phyloP scores from a whole-genome alignment of 176 grass and related monocot genomes.

The Stipa capillata region DNA sequence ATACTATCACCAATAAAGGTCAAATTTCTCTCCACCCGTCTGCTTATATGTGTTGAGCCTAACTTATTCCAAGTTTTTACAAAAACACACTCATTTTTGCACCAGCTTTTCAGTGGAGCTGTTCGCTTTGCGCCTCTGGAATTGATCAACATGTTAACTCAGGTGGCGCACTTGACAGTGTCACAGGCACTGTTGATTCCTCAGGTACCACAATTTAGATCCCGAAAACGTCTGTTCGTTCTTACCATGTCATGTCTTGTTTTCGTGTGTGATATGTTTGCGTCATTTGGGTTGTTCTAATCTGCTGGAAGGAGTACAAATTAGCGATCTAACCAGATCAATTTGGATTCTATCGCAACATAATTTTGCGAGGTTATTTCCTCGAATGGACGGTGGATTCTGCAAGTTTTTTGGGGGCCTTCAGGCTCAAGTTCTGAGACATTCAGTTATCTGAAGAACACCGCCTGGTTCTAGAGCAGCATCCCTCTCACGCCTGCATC shows the following conservation, averaged over 20 bases:
- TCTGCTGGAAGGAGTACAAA: too few relatives aligned
- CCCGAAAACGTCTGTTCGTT: neutral
- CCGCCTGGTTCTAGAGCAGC: neutral
- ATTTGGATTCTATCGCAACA: neutral
- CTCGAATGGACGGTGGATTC: neutral
- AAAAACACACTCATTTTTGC: too few relatives aligned
- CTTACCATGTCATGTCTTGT: neutral
- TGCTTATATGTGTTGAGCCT: neutral
- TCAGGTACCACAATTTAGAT: neutral
- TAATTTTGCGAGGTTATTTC: too few relatives aligned
- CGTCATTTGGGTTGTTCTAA: too few relatives aligned
- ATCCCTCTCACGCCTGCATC: neutral
- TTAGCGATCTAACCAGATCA: too few relatives aligned
- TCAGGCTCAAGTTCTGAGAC: neutral
- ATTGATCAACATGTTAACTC: slow-evolving; percentile 46
- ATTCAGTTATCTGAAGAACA: neutral
- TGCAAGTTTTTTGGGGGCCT: neutral
- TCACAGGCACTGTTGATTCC: too few relatives aligned
- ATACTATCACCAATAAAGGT: slow-evolving; percentile 30
- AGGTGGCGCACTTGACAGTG: too few relatives aligned
- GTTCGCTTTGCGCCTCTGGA: slow-evolving; percentile 27
- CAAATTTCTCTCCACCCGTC: too few relatives aligned
- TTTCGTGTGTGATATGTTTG: too few relatives aligned
- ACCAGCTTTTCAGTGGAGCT: neutral
- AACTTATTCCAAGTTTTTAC: too few relatives aligned